Base-by-base conservation (phyloP, 202 grass and related monocot genomes). In the Saccharum hybrid region DNA sequence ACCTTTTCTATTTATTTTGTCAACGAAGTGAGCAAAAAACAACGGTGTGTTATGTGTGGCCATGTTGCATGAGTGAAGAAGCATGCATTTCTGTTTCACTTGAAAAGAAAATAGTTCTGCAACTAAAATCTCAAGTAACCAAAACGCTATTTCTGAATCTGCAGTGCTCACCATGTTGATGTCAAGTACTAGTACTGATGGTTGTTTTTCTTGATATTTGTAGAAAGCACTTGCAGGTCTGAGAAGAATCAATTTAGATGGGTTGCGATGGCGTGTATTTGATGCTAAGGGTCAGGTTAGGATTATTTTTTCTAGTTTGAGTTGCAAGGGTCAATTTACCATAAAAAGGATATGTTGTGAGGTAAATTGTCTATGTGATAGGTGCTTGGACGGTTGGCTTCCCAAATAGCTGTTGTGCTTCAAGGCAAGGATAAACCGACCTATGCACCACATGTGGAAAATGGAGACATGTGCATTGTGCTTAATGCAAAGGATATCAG, bases 371-470 rank as follows among this genome's bases (percentile, higher is more conserved):
- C 3, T 63, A 2, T 88, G 21, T 49, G 41, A 42, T 69, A 99
- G 91, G 91, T 99, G 37, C 96, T 96, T 85, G 96, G 96, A 39
- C 89, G 93, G 42, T 80, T 99, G 82, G 89, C 96, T 57, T 99
- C 96, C 76, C 93, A 90, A 72, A 94, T 99, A 84, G 85, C 93
- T 31, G 88, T 86, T 64, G 93, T 96, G 70, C 79, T 99, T 71
- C 93, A 96, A 84, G 91, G 96, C 45, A 99, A 99, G 90, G 96
- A 99, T 72, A 98, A 98, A 79, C 96, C 96, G 22, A 98, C 93
- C 3, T 98, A 96, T 37, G 64, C 93, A 15, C 96, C 96, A 26
- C 67, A 99, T 88, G 80, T 86, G 62, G 96, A 99, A 88, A 86
- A 96, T 77, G 93, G 96, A 67, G 96, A 99, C 77, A 94, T 99